Evolutionary conservation across 805 yeast genomes (phyloP), one percentile per base, ranked within the genome.

Genomic region (Saccharomycopsis olivae): DNA sequence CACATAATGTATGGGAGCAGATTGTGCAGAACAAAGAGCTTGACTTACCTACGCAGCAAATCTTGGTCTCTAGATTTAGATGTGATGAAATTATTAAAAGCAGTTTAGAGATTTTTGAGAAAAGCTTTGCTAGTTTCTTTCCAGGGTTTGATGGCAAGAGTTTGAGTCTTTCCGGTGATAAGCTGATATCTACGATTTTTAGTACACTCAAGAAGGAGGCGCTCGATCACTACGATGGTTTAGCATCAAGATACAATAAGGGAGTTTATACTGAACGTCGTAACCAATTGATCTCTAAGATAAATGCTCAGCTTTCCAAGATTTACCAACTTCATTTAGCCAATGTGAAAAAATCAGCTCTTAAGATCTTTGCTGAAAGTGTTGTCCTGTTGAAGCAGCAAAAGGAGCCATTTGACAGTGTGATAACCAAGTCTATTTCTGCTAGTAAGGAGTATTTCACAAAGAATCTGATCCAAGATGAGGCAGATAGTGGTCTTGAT

Each of bases 21-120:
- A 92, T 92, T 52, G 95, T 86, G 57, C 68, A 71, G 46, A 92
- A 92, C 61, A 88, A 86, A 59, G 98, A 92, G 56, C 71, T 92
- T 47, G 98, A 92, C 60, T 68, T 92, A 49, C 98, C 98, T 20
- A 88, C 97, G 2, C 98, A 92, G 55, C 98, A 92, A 58, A 83
- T 85, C 24, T 66, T 92, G 44, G 97, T 92, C 18, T 95, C 98
- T 5, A 74, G 92, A 51, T 89, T 86, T 61, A 77, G 95, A 53
- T 89, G 97, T 57, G 95, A 87, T 53, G 97, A 92, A 58, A 83
- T 92, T 35, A 30, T 69, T 80, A 17, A 61, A 66, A 32, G 67
- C 66, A 35, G 68, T 76, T 71, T 67, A 52, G 61, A 63, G 14
- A 58, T 59, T 14, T 73, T 73, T 50, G 61, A 61, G 24, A 44